A percentile compares a stretch with the other conserved stretches of the same genome.
These are phyloP conservation scores for Podaxis pistillaris DNA, from an alignment of 768 basidiomycete genomes.

Conservation along the genomic window DNA sequence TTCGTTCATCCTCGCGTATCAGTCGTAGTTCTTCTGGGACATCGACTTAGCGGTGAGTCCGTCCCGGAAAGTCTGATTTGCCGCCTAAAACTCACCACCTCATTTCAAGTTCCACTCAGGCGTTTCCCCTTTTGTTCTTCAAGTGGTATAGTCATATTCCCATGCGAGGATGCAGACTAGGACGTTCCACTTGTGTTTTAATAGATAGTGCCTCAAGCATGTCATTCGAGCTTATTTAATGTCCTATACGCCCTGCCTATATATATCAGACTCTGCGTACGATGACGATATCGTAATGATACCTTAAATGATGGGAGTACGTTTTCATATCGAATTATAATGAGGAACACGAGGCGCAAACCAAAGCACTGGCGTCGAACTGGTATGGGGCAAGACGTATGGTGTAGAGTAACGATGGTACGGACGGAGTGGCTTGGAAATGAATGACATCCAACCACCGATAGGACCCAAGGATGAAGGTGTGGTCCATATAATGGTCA, in stretches of 20 bases:
- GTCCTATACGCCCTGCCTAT: not conserved
- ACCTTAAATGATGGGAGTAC: not conserved
- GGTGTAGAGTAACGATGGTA: not conserved
- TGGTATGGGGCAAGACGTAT: not conserved
- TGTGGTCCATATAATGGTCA: not conserved
- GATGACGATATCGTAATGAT: not conserved
- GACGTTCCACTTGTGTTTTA: not conserved
- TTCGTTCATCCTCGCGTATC: conserved; percentile 5
- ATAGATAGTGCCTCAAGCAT: not conserved
- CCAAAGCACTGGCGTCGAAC: not conserved
- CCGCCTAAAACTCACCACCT: not conserved
- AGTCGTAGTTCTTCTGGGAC: conserved; percentile 5
- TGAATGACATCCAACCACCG: not conserved
- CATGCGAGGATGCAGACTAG: not conserved
- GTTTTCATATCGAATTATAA: not conserved
- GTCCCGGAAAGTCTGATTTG: not conserved
- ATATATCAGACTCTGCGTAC: not conserved
- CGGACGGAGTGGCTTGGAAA: not conserved
- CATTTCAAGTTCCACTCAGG: not conserved
- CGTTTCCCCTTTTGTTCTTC: not conserved
- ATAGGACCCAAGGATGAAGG: not conserved
- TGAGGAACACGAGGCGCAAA: not conserved
- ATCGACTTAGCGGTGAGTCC: not conserved
- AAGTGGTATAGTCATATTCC: not conserved
- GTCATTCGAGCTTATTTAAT: not conserved